These are phyloP conservation scores for Phytophthora syringae DNA, from an alignment of 352 stramenopile species.

Conservation along the genomic window DNA sequence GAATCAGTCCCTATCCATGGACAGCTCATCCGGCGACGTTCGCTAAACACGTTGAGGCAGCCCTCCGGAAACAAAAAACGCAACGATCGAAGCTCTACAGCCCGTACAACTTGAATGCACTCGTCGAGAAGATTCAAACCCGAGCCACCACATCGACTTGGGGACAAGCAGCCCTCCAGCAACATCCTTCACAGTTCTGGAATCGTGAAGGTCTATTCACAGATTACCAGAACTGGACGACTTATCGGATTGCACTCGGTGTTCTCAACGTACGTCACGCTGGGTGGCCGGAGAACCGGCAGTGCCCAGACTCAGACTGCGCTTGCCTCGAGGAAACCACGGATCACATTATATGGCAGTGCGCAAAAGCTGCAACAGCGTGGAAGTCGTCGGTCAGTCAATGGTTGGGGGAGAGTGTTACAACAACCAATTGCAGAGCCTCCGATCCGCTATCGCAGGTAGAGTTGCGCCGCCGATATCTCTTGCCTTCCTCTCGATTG, in stretches of 20 bases:
- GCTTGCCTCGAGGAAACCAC: no score
- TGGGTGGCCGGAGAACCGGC: no score
- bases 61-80: no score
- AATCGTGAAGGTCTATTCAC: background rate
- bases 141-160: background rate
- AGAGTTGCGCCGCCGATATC: no score
- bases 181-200: background rate
- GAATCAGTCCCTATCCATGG: no score
- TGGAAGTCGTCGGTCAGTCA: background rate
- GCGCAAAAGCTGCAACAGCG: background rate
- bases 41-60: no score
- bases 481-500: background rate
- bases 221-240: background rate
- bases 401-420: background rate
- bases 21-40: no score
- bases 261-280: no score
- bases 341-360: conserved; percentile 1
- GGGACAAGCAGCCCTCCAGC: background rate
- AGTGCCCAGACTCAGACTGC: no score
- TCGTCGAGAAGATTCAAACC: background rate
- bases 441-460: no score
- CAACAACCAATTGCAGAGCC: background rate
- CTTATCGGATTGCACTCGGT: no score
- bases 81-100: background rate
- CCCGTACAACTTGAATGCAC: background rate